Evolutionary conservation across 371 early-diverging fungal genomes (phyloP).

Genomic region (Rhizopus stolonifer): DNA sequence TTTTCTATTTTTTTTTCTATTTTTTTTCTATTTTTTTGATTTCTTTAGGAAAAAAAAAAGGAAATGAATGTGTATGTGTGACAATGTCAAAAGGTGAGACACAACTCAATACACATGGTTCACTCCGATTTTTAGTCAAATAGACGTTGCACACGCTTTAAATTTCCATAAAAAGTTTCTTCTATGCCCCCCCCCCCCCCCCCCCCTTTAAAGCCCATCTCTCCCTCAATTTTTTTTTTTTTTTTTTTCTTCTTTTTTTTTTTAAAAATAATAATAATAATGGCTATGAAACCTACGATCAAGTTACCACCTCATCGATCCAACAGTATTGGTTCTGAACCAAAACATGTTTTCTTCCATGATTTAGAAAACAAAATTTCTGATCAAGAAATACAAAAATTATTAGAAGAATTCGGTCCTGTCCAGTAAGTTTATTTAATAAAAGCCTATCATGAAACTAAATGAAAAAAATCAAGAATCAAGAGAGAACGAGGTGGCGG

Average conservation of each 20-base stretch:
- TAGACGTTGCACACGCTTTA: neutral
- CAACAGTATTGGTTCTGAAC: conserved; percentile 9
- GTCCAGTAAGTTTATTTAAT: conserved; percentile 15
- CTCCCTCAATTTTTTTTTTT: neutral
- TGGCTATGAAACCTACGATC: conserved; percentile 18
- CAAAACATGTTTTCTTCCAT: conserved; percentile 12
- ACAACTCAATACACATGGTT: neutral
- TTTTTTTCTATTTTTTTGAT: too few relatives aligned
- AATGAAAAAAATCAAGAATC: too few relatives aligned
- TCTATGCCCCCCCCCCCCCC: neutral
- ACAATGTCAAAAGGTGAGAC: neutral
- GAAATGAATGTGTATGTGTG: too few relatives aligned
- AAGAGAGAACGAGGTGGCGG: conserved; percentile 34
- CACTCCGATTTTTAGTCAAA: neutral
- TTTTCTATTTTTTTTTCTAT: too few relatives aligned
- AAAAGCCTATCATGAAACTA: conserved; percentile 12
- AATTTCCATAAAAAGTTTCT: conserved; percentile 4
- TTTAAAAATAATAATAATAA: conserved; percentile 4
- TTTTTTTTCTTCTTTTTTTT: neutral
- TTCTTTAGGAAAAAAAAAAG: too few relatives aligned
- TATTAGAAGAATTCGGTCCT: conserved; percentile 18
- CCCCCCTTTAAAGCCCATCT: neutral
- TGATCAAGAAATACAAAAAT: conserved; percentile 17
- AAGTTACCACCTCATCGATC: conserved; percentile 26
- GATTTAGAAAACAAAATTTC: conserved; percentile 10